Evolutionary conservation across 352 stramenopile genomes (phyloP).

Genomic region (Hyaloperonospora brassicae): DNA sequence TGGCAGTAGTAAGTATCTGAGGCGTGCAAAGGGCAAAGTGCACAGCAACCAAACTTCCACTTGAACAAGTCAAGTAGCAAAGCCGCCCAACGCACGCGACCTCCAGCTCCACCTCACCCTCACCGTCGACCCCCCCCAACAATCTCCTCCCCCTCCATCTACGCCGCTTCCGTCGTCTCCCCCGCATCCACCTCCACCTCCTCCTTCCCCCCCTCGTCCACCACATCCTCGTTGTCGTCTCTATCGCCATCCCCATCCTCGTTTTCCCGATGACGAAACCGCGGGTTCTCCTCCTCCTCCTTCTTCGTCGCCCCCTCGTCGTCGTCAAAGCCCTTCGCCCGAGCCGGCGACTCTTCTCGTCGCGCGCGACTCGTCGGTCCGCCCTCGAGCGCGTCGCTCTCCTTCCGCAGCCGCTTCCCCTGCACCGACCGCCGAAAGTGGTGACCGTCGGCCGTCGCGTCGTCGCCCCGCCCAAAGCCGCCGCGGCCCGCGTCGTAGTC

Average conservation of each 20-base stretch:
- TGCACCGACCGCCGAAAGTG: constrained; percentile 63
- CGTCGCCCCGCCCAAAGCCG: constrained; percentile 65
- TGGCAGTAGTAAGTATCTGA: too few relatives aligned
- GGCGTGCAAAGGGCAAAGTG: too few relatives aligned
- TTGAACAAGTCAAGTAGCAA: too few relatives aligned
- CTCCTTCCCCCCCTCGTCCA: constrained; percentile 12
- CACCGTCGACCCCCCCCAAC: too few relatives aligned
- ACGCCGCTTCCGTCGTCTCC: constrained; percentile 12
- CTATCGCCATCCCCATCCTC: constrained; percentile 16
- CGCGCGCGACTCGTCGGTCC: constrained; percentile 22
- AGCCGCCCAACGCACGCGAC: too few relatives aligned
- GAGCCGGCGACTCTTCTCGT: constrained; percentile 16
- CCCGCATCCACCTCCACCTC: neutral
- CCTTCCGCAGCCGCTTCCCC: constrained; percentile 48
- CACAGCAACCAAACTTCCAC: too few relatives aligned
- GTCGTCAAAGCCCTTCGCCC: too few relatives aligned
- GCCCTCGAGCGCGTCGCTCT: constrained; percentile 40
- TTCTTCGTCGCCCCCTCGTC: too few relatives aligned
- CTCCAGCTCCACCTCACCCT: too few relatives aligned
- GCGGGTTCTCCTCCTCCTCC: constrained; percentile 26
- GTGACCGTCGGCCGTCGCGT: constrained; percentile 40
- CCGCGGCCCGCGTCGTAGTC: constrained; percentile 78
- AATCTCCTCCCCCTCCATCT: too few relatives aligned
- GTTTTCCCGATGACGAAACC: constrained; percentile 22
- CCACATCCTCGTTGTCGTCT: constrained; percentile 14